phyloP scores from a whole-genome alignment of 805 yeast genomes.

The Wickerhamomyces sydowiorum region DNA sequence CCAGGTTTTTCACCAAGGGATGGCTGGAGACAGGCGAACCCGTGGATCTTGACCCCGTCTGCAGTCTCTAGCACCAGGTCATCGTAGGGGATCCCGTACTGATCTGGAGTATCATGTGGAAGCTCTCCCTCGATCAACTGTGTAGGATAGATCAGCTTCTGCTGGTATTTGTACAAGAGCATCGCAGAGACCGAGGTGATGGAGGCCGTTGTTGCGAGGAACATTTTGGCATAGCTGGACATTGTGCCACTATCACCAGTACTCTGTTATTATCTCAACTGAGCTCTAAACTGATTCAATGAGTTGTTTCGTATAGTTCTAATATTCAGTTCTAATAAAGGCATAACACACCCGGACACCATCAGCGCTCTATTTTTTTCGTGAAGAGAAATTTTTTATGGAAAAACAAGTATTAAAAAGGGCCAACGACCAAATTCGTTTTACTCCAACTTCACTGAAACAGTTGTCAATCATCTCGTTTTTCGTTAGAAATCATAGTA shows the following conservation, averaged over 20 bases:
- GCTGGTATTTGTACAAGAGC: constrained; percentile 58
- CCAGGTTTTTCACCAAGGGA: constrained; percentile 12
- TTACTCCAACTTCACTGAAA: too few relatives aligned
- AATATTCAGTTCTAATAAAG: too few relatives aligned
- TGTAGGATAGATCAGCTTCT: constrained; percentile 76
- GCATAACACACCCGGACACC: too few relatives aligned
- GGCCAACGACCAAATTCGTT: too few relatives aligned
- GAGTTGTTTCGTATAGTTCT: too few relatives aligned
- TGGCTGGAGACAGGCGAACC: constrained; percentile 50
- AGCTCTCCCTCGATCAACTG: constrained; percentile 67
- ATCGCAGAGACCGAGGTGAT: constrained; percentile 39
- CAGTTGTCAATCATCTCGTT: too few relatives aligned
- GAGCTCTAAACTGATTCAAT: too few relatives aligned
- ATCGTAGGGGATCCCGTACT: constrained; percentile 61
- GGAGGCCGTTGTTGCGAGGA: constrained; percentile 37
- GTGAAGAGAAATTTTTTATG: too few relatives aligned
- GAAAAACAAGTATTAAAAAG: too few relatives aligned
- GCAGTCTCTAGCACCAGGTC: constrained; percentile 52
- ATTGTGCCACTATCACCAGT: too few relatives aligned
- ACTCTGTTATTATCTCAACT: not conserved
- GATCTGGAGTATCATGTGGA: constrained; percentile 72
- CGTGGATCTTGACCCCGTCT: constrained; percentile 66
- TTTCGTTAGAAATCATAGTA: too few relatives aligned
- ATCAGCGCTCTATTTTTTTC: too few relatives aligned
- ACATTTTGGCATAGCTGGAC: constrained; percentile 26